Base-by-base conservation (phyloP, 768 basidiomycete species). In the Saitozyma sp. region DNA sequence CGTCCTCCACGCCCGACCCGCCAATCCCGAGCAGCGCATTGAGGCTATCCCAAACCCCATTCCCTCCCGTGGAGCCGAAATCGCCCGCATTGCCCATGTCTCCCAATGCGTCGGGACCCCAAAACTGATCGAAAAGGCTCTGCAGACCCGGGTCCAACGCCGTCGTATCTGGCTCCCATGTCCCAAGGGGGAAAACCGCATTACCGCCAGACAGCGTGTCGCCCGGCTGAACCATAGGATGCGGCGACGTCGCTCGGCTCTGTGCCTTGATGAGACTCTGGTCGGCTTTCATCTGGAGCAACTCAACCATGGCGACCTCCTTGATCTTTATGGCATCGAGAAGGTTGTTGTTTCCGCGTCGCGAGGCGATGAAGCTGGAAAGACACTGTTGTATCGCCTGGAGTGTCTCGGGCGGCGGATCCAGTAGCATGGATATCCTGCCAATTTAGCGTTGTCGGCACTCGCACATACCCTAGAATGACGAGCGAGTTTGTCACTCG, bases 401-500 rank as follows among this genome's bases (percentile, higher is more conserved):
- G 9, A 58, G 42, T 8, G 45, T 46, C 38, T 46, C 56, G 41
- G 56, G 56, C 14, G 41, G 8, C 9, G 56, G 40, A 8, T 58
- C 8, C 19, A 58, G 40, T n/a, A 58, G 19, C 19, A 55, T 13
- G 16, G 19, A 29, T 13, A 55, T 55, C 37, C 54, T 55, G 54
- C 37, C 11, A 11, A 29, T 55, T 13, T 16, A 9, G 40, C 9
- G 40, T 38, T 10, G 16, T 11, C 8, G 13, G 13, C 10, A 42
- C 9, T 19, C 54, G 37, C 20, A 53, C 57, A 29, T 41, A 59
- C 58, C 58, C 58, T n/a, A 59, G 40, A 20, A 59, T 59, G 7
- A 59, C 51, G 6, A 51, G 29, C n/a, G 49, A 59, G 8, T 50
- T 59, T 4, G 58, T 52, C 10, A 59, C 50, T n/a, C 58, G 58